A percentile compares a stretch with the other conserved stretches of the same genome.
These are phyloP conservation scores for Tephrocybe sp. DNA, from an alignment of 768 basidiomycete species.

Conservation along the genomic window DNA sequence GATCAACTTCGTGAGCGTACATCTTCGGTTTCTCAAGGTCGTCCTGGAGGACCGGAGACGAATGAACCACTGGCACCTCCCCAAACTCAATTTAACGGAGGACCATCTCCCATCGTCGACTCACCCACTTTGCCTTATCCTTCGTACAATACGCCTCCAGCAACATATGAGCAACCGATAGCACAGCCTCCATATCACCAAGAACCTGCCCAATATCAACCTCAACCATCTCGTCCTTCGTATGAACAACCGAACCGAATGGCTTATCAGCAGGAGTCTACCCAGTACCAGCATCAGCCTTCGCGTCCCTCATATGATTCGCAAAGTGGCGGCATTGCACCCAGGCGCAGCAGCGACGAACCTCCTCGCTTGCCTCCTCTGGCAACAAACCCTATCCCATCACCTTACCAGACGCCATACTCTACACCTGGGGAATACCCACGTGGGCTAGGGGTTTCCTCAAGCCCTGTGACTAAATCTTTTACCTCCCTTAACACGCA, in stretches of 20 bases:
- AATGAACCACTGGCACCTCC: conserved; percentile 32
- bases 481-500: conserved; percentile 15
- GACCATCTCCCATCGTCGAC: conserved; percentile 31
- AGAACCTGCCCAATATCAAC: too few relatives aligned
- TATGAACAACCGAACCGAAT: not conserved
- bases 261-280: not conserved
- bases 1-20: conserved; percentile 16
- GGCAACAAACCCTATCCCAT: conserved; percentile 3
- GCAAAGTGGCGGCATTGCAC: not conserved
- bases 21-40: conserved; percentile 15
- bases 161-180: conserved; percentile 1
- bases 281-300: conserved; percentile 6
- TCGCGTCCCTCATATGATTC: conserved; percentile 2
- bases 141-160: conserved; percentile 15
- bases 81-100: conserved; percentile 35
- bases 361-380: conserved; percentile 11
- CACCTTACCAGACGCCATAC: conserved; percentile 42
- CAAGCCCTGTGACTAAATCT: conserved; percentile 17
- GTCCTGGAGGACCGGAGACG: conserved; percentile 6
- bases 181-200: not conserved
- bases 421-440: conserved; percentile 34
- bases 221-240: not conserved
- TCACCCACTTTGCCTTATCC: conserved; percentile 23
- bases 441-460: conserved; percentile 21
- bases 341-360: conserved; percentile 3